These are phyloP conservation scores for Pythium aquatile DNA, from an alignment of 352 stramenopile species.

Conservation along the genomic window DNA sequence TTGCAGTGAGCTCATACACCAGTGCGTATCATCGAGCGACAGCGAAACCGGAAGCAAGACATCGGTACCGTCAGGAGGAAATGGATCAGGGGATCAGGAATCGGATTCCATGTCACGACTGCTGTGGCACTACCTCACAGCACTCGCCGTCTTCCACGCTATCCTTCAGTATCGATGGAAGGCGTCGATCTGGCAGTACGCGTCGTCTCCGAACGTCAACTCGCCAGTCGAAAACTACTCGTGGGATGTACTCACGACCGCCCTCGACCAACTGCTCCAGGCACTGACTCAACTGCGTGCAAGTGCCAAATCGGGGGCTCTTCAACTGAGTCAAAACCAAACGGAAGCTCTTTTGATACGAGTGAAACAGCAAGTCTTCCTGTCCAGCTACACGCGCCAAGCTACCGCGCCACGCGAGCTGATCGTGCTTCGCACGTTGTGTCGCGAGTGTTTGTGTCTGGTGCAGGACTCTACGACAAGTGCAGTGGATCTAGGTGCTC, in stretches of 20 bases:
- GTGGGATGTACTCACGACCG: slow-evolving; percentile 21
- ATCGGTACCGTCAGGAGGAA: neutral
- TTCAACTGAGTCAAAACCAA: neutral
- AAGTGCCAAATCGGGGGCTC: neutral
- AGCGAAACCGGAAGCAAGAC: neutral
- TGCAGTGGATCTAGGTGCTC: neutral
- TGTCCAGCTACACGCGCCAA: slow-evolving; percentile 18
- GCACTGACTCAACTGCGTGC: slow-evolving; percentile 8
- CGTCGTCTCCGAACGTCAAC: neutral
- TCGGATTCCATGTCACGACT: neutral
- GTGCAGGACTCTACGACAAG: slow-evolving; percentile 6
- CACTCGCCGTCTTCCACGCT: slow-evolving; percentile 46
- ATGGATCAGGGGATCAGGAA: slow-evolving; percentile 13
- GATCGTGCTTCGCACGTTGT: slow-evolving; percentile 11
- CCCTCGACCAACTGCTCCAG: slow-evolving; percentile 22
- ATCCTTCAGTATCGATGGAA: slow-evolving; percentile 30
- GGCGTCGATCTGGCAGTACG: slow-evolving; percentile 12
- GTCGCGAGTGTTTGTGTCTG: slow-evolving; percentile 15
- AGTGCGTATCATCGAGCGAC: neutral
- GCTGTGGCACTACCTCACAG: slow-evolving; percentile 36
- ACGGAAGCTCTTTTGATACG: neutral
- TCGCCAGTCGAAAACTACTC: slow-evolving; percentile 3
- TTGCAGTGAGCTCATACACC: slow-evolving; percentile 20
- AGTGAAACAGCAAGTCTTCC: slow-evolving; percentile 21
- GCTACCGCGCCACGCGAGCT: slow-evolving; percentile 6